These are phyloP conservation scores for Erysimum pusillum DNA, from an alignment of 441 rosid genomes.

Conservation along the genomic window DNA sequence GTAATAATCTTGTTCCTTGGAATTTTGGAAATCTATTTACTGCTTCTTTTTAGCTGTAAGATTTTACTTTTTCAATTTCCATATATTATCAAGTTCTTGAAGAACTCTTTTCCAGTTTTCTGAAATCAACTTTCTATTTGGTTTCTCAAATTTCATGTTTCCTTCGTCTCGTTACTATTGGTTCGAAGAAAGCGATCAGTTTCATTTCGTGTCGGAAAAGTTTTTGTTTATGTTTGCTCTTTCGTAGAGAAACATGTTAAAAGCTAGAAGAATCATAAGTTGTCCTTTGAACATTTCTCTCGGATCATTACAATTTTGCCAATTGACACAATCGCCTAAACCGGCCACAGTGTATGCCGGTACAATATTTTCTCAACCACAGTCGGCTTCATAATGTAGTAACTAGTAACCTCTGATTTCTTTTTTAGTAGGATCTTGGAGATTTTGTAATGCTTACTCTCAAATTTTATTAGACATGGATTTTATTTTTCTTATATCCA, in stretches of 20 bases:
- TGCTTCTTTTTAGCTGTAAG: neutral
- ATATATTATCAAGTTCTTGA: neutral
- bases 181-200: conserved; percentile 10
- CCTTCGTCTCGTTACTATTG: neutral
- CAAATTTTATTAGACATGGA: neutral
- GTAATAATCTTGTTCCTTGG: conserved; percentile 38
- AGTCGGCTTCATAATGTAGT: neutral
- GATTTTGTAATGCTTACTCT: no score
- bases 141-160: neutral
- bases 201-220: neutral
- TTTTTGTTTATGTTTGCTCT: neutral
- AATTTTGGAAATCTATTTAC: conserved; percentile 13
- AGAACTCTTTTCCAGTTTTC: neutral
- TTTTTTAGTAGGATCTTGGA: no score
- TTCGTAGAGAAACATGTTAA: no score
- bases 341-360: conserved; percentile 17
- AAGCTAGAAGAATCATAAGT: neutral
- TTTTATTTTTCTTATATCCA: neutral
- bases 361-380: neutral
- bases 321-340: neutral
- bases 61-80: neutral
- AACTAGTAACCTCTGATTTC: neutral
- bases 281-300: neutral
- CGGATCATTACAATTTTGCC: neutral
- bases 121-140: neutral